Evolutionary conservation across 2,329 filamentous ascomycete genomes (phyloP).

Genomic region (Sporothrix pallida): DNA sequence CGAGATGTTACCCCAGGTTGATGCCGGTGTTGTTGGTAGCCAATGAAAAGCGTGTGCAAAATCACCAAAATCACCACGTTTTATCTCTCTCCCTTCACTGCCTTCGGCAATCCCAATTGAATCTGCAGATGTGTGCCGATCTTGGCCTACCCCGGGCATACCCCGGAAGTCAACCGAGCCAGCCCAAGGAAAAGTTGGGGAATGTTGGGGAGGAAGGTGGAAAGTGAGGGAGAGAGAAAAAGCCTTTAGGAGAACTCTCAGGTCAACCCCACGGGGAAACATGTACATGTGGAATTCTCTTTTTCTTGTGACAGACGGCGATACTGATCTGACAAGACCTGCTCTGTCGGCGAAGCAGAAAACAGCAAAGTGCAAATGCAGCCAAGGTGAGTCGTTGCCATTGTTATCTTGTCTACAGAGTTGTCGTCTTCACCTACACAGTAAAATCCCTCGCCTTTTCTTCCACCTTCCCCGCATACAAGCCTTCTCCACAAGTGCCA

Average conservation of each 20-base stretch:
- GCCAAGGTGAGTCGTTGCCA: neutral
- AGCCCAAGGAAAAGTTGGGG: neutral
- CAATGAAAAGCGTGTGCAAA: neutral
- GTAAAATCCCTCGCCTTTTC: no score
- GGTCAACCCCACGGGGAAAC: neutral
- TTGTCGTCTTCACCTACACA: neutral
- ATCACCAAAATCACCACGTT: neutral
- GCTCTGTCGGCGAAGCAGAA: neutral
- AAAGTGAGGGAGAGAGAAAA: neutral
- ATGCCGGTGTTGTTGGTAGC: neutral
- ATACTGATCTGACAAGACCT: no score
- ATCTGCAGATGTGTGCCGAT: neutral
- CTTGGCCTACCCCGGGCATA: neutral
- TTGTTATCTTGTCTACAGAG: no score
- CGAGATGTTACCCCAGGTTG: no score
- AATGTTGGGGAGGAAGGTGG: neutral
- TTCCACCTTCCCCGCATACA: no score
- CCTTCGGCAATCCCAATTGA: slow-evolving; percentile 4
- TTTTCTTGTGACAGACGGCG: no score
- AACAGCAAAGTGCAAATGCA: neutral
- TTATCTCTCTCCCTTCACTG: no score
- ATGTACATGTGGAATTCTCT: no score
- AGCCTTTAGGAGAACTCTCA: no score
- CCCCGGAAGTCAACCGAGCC: neutral
- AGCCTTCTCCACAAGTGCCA: no score